Evolutionary conservation across 2,329 filamentous ascomycete genomes (phyloP).

Genomic region (Aspergillus awamori): DNA sequence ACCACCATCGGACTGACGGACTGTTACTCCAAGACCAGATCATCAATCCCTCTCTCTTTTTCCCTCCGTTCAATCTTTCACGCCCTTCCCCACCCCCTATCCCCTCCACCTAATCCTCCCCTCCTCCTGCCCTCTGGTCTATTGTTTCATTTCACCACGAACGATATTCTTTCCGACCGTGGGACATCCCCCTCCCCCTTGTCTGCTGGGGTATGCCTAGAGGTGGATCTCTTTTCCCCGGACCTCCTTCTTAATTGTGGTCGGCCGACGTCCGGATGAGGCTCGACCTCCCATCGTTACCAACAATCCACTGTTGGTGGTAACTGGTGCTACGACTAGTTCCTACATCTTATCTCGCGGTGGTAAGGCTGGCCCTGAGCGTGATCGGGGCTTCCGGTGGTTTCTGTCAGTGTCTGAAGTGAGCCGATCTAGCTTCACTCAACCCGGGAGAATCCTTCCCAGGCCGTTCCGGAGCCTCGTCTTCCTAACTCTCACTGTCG

Average conservation of each 20-base stretch:
- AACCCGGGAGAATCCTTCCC: constrained; percentile 2
- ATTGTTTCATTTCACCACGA: neutral
- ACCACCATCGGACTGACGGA: neutral
- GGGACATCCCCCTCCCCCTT: neutral
- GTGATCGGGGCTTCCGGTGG: neutral
- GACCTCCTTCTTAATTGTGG: constrained; percentile 5
- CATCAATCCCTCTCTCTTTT: constrained; percentile 3
- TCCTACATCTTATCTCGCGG: neutral
- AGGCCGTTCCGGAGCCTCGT: constrained; percentile 1
- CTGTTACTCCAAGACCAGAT: constrained; percentile 8
- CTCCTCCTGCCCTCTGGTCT: neutral
- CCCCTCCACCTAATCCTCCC: neutral
- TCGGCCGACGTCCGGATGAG: constrained; percentile 9
- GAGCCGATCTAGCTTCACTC: neutral
- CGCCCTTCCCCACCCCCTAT: neutral
- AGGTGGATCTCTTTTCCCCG: constrained; percentile 6
- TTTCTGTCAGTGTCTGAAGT: neutral
- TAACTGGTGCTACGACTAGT: neutral
- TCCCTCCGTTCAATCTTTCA: neutral
- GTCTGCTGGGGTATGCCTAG: constrained; percentile 4
- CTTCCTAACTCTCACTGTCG: neutral
- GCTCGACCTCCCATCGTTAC: constrained; percentile 6
- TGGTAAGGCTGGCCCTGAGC: neutral
- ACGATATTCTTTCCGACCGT: neutral
- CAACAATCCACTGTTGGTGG: constrained; percentile 5